Conservation (phyloP, 345 rosid genomes). For the Corchorus olitorius region DNA sequence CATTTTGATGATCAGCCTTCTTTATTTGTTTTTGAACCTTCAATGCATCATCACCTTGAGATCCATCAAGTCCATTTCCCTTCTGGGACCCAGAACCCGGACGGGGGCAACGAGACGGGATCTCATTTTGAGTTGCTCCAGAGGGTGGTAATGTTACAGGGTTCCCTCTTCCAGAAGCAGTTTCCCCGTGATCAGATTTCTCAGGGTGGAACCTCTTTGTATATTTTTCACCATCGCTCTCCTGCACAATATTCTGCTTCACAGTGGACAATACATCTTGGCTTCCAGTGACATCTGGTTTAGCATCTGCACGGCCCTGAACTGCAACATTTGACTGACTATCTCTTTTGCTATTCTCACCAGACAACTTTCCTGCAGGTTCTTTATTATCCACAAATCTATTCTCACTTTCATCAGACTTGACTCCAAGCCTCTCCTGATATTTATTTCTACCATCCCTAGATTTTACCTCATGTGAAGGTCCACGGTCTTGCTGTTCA, state of each 20-base stretch:
- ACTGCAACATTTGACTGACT: conserved; percentile 31
- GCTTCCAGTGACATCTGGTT: conserved; percentile 40
- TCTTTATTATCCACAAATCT: conserved; percentile 50
- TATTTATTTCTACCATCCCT: conserved; percentile 45
- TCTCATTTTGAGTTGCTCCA: conserved; percentile 49
- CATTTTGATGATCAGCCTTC: conserved; percentile 50
- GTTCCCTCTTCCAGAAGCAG: conserved; percentile 44
- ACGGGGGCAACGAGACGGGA: conserved; percentile 24
- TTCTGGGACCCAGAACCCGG: conserved; percentile 36
- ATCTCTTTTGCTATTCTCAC: conserved; percentile 49
- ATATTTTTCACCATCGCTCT: conserved; percentile 37
- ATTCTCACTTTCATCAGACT: conserved; percentile 42
- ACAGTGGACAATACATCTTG: conserved; percentile 36
- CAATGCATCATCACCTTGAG: conserved; percentile 41
- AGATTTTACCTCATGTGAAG: conserved; percentile 41
- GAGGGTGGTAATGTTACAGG: conserved; percentile 42
- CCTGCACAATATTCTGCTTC: conserved; percentile 47
- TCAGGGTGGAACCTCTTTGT: conserved; percentile 29
- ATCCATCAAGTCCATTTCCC: conserved; percentile 35
- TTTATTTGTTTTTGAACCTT: conserved; percentile 42
- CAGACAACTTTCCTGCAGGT: conserved; percentile 35
- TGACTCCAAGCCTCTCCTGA: conserved; percentile 41
- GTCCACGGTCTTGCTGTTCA: conserved; percentile 37
- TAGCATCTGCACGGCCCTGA: conserved; percentile 43
- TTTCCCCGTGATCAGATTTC: conserved; percentile 43